These are phyloP conservation scores for Rachicladosporium sp. DNA, from an alignment of 2,329 filamentous ascomycete species.

Conservation along the genomic window DNA sequence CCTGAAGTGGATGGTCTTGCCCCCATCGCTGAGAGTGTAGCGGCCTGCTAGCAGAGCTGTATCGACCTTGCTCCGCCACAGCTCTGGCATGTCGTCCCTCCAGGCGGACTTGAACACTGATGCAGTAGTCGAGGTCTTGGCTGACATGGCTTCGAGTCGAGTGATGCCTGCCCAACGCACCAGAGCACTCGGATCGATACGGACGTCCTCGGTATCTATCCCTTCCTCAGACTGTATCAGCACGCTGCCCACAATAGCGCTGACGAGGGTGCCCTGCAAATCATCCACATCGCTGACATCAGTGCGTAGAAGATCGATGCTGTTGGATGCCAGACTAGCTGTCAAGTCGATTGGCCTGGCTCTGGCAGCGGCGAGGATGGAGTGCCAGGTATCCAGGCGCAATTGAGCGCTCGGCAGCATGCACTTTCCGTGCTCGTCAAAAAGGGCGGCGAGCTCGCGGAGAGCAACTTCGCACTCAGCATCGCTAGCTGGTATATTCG, in stretches of 20 bases:
- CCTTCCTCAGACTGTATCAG: too few relatives aligned
- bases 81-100: slow-evolving; percentile 24
- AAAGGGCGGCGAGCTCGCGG: slow-evolving; percentile 42
- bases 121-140: slow-evolving; percentile 11
- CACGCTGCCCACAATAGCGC: too few relatives aligned
- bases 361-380: slow-evolving; percentile 28
- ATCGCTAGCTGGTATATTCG: slow-evolving; percentile 40
- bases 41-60: slow-evolving; percentile 15
- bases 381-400: slow-evolving; percentile 37
- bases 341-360: slow-evolving; percentile 30
- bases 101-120: slow-evolving; percentile 25
- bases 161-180: slow-evolving; percentile 13
- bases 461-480: slow-evolving; percentile 40
- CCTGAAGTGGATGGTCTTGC: slow-evolving; percentile 13
- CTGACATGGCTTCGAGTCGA: slow-evolving; percentile 13
- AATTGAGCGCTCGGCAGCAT: slow-evolving; percentile 38
- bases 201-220: too few relatives aligned
- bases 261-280: too few relatives aligned
- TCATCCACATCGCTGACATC: too few relatives aligned
- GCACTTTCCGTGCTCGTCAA: slow-evolving; percentile 22
- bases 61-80: slow-evolving; percentile 16
- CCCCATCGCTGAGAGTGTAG: slow-evolving; percentile 12
- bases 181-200: slow-evolving; percentile 12
- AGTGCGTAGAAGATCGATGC: too few relatives aligned
- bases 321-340: neutral